A percentile compares a stretch with the other conserved stretches of the same genome.
Evolutionary conservation across 129 eudicot species (phyloP).

Genomic region (Flaveria bidentis): DNA sequence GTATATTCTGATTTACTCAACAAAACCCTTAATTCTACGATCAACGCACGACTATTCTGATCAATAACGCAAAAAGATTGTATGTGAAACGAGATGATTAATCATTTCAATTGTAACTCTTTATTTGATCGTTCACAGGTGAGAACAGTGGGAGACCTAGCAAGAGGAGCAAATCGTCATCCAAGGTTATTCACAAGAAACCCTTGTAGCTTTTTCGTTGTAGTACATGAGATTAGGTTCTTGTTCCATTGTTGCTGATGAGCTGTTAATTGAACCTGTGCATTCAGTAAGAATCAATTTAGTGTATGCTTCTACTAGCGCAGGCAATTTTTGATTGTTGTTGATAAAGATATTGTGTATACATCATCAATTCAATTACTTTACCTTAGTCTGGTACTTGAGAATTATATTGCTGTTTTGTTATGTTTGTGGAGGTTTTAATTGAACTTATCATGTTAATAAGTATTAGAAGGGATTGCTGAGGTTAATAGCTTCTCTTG

Average conservation of each 20-base stretch:
- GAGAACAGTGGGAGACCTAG: conserved; percentile 73
- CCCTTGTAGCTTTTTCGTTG: not conserved
- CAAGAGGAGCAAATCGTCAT: conserved; percentile 64
- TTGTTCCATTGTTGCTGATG: not conserved
- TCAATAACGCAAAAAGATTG: conserved; percentile 14
- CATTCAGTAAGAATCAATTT: not conserved
- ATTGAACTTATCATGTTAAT: not conserved
- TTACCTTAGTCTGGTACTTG: no score
- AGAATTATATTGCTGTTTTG: no score
- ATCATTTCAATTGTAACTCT: conserved; percentile 10
- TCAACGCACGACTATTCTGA: conserved; percentile 5
- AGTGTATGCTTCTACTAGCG: not conserved
- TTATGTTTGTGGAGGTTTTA: not conserved
- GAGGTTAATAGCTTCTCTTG: no score
- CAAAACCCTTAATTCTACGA: not conserved
- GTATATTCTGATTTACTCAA: conserved; percentile 10
- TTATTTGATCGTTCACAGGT: conserved; percentile 45
- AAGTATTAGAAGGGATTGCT: not conserved
- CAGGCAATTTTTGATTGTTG: not conserved
- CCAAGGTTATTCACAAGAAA: conserved; percentile 50
- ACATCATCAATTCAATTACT: no score
- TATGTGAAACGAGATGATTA: not conserved
- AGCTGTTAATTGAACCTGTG: not conserved
- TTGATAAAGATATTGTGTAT: not conserved
- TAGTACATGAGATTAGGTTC: not conserved